Percentiles rank a stretch among this genome's conserved stretches.
Evolutionary conservation across 768 basidiomycete species (phyloP).

Genomic region (Kwoniella mangroviensis): DNA sequence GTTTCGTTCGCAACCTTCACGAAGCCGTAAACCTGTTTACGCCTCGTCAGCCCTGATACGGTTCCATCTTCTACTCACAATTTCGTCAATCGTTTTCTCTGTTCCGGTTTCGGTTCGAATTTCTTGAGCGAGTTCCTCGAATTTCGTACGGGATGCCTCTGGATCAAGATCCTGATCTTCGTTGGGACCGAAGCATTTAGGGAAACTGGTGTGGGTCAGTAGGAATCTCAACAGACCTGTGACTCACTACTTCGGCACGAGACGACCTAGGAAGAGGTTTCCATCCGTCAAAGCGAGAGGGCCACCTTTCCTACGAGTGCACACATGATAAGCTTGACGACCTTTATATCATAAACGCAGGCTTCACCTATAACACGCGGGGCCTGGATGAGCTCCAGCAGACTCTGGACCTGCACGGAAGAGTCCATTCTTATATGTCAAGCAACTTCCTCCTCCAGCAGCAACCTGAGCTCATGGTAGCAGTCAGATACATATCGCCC

Average conservation of each 20-base stretch:
- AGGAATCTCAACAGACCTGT: background rate
- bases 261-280: slow-evolving; percentile 48
- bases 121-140: slow-evolving; percentile 70
- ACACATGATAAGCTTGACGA: background rate
- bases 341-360: background rate
- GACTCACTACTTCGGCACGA: slow-evolving; percentile 69
- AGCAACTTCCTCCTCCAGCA: slow-evolving; percentile 88
- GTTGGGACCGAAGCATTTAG: slow-evolving; percentile 88
- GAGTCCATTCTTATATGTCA: slow-evolving; percentile 86
- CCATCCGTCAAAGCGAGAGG: slow-evolving; percentile 63
- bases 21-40: slow-evolving; percentile 87
- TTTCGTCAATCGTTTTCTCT: slow-evolving; percentile 26
- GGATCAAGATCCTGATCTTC: slow-evolving; percentile 83
- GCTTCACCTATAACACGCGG: slow-evolving; percentile 61
- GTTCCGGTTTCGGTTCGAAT: slow-evolving; percentile 67
- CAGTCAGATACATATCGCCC: background rate
- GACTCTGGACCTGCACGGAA: slow-evolving; percentile 91
- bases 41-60: background rate
- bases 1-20: slow-evolving; percentile 97
- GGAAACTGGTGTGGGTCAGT: slow-evolving; percentile 52
- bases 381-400: slow-evolving; percentile 91
- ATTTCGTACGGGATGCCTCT: slow-evolving; percentile 70
- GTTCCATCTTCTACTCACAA: background rate
- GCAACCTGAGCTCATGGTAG: slow-evolving; percentile 19
- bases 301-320: slow-evolving; percentile 69